A percentile compares a stretch with the other conserved stretches of the same genome.
Evolutionary conservation across 2,329 filamentous ascomycete species (phyloP).

Genomic region (Stromatinia cepivora): DNA sequence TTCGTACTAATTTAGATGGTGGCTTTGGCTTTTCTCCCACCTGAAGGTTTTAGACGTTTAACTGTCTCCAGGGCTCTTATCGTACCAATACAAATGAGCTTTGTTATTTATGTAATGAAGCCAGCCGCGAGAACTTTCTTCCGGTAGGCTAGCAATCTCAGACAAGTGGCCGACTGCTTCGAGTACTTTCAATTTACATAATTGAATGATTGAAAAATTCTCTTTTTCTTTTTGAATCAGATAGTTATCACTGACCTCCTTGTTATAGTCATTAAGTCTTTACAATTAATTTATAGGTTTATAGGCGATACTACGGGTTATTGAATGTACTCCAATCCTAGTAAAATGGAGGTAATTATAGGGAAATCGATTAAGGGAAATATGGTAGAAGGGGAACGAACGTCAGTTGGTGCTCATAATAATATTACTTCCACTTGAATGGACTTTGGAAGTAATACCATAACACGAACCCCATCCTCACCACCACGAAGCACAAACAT

Average conservation of each 20-base stretch:
- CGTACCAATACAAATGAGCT: not conserved
- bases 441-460: not conserved
- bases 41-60: not conserved
- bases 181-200: not conserved
- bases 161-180: not conserved
- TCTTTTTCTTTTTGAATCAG: too few species aligned
- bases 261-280: not conserved
- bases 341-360: too few species aligned
- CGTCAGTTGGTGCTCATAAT: not conserved
- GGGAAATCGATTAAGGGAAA: too few species aligned
- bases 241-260: too few species aligned
- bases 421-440: not conserved
- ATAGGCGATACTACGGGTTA: conserved; percentile 16
- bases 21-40: not conserved
- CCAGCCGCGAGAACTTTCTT: not conserved
- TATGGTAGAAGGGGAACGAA: too few species aligned
- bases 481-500: not conserved
- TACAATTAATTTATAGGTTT: too few species aligned
- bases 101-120: conserved; percentile 6
- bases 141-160: not conserved
- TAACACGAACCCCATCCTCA: not conserved
- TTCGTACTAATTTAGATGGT: not conserved
- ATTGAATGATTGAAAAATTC: not conserved
- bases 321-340: not conserved
- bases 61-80: conserved; percentile 1